Base-by-base conservation (phyloP, 192 early-diverging fungal species). In the Umbelopsis sp. region DNA sequence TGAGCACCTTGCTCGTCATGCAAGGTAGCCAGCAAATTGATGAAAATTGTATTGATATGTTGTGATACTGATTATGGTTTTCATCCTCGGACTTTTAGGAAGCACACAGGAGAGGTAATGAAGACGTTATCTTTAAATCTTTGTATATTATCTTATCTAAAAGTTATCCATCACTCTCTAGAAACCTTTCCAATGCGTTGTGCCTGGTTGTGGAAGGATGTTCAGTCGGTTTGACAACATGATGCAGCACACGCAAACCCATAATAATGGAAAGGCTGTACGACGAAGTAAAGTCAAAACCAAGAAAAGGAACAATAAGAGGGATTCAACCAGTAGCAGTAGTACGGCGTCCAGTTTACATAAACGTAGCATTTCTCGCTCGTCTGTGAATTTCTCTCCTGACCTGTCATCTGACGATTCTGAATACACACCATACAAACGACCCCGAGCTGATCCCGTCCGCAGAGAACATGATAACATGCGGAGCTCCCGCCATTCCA, bases 221-320 rank as follows among this genome's bases (percentile, higher is more conserved):
- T 91, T 91, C 51, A 89, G 87, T 77, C 87, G 89, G 25, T 91
- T 91, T 54, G 89, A 91, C 71, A 91, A 91, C 69, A 91, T 91
- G 89, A 87, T 91, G 77, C 89, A 91, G 77, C 89, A 91, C 56
- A 88, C 88, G 21, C 87, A 88, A 47, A 91, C 86, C 66, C 89
- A 91, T 70, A 82, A 72, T 54, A 75, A 82, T 50, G 74, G 81
- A 20, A 50, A 38, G 29, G 25, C 69, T 22, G 16, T 6, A 20
- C 21, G 49, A 26, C 49, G 45, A 16, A 38, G 5, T 12, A 45
- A 70, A 24, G 3, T 22, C 22, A 70, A 47, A 24, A 4, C 22
- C 22, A 67, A 47, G 3, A 44, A 47, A 21, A 38, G 66, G 11
- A 12, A 12, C 32, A 8, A 16, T 11, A 47, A 44, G 41, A 43